Base-by-base conservation (phyloP, 176 grass and related monocot genomes). In the Carex kokanica region DNA sequence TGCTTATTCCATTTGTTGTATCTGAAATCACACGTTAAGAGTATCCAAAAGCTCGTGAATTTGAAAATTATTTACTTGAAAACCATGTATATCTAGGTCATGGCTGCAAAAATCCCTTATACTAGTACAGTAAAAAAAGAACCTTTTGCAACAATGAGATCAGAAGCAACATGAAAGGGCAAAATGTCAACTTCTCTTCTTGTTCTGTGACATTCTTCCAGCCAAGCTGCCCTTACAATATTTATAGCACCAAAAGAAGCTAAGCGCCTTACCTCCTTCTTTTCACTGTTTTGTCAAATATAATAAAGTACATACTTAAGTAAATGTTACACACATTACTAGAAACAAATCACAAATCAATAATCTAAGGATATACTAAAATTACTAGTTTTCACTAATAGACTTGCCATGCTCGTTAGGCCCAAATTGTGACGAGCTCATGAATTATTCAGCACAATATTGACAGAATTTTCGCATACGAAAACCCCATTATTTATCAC, bases 201-300 rank as follows among this genome's bases (percentile, higher is more conserved):
- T 75, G 63, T 85, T 78, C 40, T 90, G 88, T 84, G 78, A 79
- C 95, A 94, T 17, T 98, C 95, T 90, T 98, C 92, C 78, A 98
- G 88, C 95, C 95, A 98, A 18, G 62, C 64, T 55, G 83, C 54
- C 68, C 88, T 94, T 81, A 98, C 92, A 55, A 94, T 82, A 86
- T 94, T 89, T 81, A 91, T 93, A 53, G 88, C 75, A 84, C 95
- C 95, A 69, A 88, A 98, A 79, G 87, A 65, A 88, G 90, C 95
- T 71, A 98, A 86, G 20, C 82, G 85, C 54, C 95, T 85, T 38
- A 94, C 92, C 74, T 98, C 92, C 81, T 84, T 94, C 86, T 93
- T 98, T 79, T 94, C 92, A 65, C 95, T 98, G 85, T 52, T 71
- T 81, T 13, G 36, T 60, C 10, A 88, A 17, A 88, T 82, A 73